Evolutionary conservation across 495 filamentous ascomycete species (phyloP).

Genomic region (Annulohypoxylon moriforme): DNA sequence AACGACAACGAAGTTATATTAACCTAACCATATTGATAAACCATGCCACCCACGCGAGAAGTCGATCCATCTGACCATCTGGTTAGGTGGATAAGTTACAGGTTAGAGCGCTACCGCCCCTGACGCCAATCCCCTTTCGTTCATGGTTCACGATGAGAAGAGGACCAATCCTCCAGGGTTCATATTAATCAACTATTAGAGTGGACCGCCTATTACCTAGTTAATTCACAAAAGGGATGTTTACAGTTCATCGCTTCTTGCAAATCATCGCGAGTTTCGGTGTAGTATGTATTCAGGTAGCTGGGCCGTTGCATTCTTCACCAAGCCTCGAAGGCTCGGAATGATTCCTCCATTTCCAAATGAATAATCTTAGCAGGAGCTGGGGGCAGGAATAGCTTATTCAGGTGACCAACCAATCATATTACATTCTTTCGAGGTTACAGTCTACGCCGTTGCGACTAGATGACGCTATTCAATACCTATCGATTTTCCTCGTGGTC

Average conservation of each 20-base stretch:
- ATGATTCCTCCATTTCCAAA: conserved; percentile 28
- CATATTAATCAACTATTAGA: conserved; percentile 26
- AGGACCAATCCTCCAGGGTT: neutral
- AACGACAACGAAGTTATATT: conserved; percentile 33
- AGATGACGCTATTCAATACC: conserved; percentile 33
- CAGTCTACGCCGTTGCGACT: conserved; percentile 37
- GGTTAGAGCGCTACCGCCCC: conserved; percentile 15
- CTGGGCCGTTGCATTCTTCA: neutral
- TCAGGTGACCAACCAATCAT: conserved; percentile 14
- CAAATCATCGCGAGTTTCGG: conserved; percentile 10
- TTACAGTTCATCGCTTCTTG: conserved; percentile 5
- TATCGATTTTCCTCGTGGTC: conserved; percentile 22
- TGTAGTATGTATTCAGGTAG: neutral
- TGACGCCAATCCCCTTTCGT: conserved; percentile 40
- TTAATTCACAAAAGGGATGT: conserved; percentile 13
- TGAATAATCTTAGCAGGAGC: conserved; percentile 15
- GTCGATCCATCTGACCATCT: conserved; percentile 38
- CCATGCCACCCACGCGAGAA: conserved; percentile 39
- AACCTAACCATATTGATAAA: conserved; percentile 17
- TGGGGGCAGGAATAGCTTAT: conserved; percentile 9
- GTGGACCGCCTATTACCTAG: neutral
- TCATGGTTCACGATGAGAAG: neutral
- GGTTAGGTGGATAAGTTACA: conserved; percentile 28
- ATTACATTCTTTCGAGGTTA: conserved; percentile 35
- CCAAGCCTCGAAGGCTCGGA: conserved; percentile 15